These are phyloP conservation scores for Starmera caribaea DNA, from an alignment of 805 yeast genomes.

Conservation along the genomic window DNA sequence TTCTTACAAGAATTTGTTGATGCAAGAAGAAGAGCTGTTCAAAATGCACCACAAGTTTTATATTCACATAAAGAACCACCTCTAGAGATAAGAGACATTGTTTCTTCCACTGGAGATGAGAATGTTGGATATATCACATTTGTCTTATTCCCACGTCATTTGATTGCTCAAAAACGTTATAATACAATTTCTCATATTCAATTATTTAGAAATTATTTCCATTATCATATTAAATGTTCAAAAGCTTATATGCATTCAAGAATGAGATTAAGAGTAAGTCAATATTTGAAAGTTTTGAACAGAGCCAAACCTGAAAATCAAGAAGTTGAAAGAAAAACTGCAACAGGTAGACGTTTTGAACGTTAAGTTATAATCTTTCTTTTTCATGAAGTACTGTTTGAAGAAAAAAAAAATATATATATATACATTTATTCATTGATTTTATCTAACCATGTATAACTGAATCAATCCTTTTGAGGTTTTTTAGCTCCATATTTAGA, in stretches of 20 bases:
- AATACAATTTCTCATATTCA: slow-evolving; percentile 87
- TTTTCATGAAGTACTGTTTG: background rate
- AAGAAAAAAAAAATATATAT: background rate
- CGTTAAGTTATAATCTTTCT: slow-evolving; percentile 2
- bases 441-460: background rate
- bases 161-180: slow-evolving; percentile 59
- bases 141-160: slow-evolving; percentile 77
- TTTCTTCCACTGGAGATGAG: slow-evolving; percentile 28
- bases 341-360: slow-evolving; percentile 20
- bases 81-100: slow-evolving; percentile 56
- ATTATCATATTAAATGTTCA: slow-evolving; percentile 96
- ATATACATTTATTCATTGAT: slow-evolving; percentile 6
- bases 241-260: slow-evolving; percentile 98
- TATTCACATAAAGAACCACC: slow-evolving; percentile 91
- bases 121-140: slow-evolving; percentile 50
- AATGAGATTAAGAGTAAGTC: slow-evolving; percentile 93
- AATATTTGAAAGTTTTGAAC: slow-evolving; percentile 89
- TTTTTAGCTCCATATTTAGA: slow-evolving; percentile 91
- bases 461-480: slow-evolving; percentile 38
- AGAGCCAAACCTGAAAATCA: slow-evolving; percentile 93
- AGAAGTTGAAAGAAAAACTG: slow-evolving; percentile 38
- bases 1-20: slow-evolving; percentile 91
- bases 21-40: slow-evolving; percentile 91
- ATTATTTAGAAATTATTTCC: slow-evolving; percentile 92
- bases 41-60: slow-evolving; percentile 96